These are phyloP conservation scores for Tetradesmus lagerheimii DNA, from an alignment of 139 green algal species.

Conservation along the genomic window DNA sequence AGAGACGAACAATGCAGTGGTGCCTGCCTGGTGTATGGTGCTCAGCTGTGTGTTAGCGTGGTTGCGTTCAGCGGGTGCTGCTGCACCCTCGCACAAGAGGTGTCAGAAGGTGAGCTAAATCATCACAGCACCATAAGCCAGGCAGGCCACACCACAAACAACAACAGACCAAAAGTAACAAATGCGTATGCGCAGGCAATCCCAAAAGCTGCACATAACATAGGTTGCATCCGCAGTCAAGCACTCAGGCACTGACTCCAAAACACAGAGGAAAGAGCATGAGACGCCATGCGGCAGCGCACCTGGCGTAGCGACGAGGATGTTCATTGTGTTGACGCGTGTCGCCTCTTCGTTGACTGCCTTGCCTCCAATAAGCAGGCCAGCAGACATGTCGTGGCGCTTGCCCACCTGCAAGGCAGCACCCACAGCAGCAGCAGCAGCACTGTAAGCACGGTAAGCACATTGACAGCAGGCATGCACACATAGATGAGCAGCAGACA, in stretches of 20 bases:
- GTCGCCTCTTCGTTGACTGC: slow-evolving; percentile 85
- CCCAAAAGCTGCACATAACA: no score
- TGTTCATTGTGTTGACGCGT: slow-evolving; percentile 83
- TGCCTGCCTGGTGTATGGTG: not conserved
- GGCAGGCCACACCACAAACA: not conserved
- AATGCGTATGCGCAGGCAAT: no score
- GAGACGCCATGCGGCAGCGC: not conserved
- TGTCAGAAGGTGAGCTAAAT: not conserved
- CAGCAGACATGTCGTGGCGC: slow-evolving; percentile 87
- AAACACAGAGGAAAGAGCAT: no score
- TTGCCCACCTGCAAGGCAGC: slow-evolving; percentile 74
- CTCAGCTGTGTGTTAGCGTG: slow-evolving; percentile 1
- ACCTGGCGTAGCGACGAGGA: slow-evolving; percentile 89
- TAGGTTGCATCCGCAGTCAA: no score
- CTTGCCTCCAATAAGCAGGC: slow-evolving; percentile 97
- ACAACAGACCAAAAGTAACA: not conserved
- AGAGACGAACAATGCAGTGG: not conserved
- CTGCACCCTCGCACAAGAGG: not conserved
- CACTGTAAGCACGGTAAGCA: not conserved
- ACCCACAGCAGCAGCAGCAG: not conserved
- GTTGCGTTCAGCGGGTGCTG: slow-evolving; percentile 2
- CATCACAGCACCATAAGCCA: not conserved
- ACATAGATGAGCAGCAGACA: no score
- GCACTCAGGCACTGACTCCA: no score
- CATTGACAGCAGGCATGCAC: not conserved